Percentiles rank a stretch among this genome's conserved stretches.
Conservation (phyloP, 495 filamentous ascomycete genomes). For the Penicillium parvum region DNA sequence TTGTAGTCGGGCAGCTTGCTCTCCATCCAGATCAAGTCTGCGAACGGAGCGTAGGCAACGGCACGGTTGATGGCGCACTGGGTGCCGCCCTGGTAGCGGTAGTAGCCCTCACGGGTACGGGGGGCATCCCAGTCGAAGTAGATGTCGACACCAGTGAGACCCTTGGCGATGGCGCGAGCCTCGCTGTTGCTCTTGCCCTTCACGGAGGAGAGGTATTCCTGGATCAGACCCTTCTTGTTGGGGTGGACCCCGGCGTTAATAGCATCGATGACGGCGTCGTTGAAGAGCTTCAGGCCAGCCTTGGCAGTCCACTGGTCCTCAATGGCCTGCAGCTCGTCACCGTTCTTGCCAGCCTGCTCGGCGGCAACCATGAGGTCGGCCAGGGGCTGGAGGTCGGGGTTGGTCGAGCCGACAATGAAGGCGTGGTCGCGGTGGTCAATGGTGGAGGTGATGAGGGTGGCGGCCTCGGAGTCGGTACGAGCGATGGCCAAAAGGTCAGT, state of each 20-base stretch:
- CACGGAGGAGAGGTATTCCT: constrained; percentile 58
- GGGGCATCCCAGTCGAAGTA: constrained; percentile 92
- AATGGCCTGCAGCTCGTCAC: constrained; percentile 79
- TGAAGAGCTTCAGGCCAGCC: constrained; percentile 87
- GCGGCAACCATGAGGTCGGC: constrained; percentile 88
- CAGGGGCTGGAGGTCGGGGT: constrained; percentile 76
- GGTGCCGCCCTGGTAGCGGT: constrained; percentile 85
- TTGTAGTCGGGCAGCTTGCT: constrained; percentile 88
- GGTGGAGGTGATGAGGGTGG: constrained; percentile 92
- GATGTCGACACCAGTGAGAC: constrained; percentile 75
- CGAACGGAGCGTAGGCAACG: constrained; percentile 88
- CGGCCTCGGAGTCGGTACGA: constrained; percentile 94
- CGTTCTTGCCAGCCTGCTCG: constrained; percentile 76
- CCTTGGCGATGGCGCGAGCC: constrained; percentile 76
- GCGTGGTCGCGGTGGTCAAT: constrained; percentile 92
- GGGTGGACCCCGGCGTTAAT: constrained; percentile 63
- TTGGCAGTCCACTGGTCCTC: constrained; percentile 82
- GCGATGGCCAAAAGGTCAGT: constrained; percentile 84
- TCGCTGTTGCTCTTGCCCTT: constrained; percentile 86
- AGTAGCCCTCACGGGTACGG: constrained; percentile 90
- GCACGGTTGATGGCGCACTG: constrained; percentile 90
- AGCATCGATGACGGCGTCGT: constrained; percentile 77
- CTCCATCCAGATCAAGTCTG: constrained; percentile 99
- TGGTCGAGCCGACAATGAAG: constrained; percentile 89
- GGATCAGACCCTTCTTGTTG: constrained; percentile 63